Conservation (phyloP, 2,329 filamentous ascomycete genomes). For the Alternaria angustiovoidea region DNA sequence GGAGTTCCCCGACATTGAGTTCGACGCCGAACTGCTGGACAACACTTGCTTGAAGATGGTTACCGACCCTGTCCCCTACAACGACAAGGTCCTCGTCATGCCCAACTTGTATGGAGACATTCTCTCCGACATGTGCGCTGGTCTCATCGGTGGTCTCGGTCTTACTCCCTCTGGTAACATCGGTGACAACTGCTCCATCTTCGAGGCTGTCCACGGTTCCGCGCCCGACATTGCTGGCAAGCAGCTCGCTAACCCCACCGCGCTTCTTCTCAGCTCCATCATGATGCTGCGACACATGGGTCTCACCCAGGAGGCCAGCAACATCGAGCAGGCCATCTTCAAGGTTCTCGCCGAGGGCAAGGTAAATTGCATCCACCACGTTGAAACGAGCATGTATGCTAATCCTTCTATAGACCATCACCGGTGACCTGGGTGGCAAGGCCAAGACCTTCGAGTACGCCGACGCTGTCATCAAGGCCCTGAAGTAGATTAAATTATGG, state of each 20-base stretch:
- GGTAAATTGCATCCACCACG: conserved; percentile 55
- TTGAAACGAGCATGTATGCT: conserved; percentile 10
- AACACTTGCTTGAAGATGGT: conserved; percentile 99
- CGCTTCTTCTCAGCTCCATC: conserved; percentile 91
- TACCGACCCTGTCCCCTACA: conserved; percentile 94
- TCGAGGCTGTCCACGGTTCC: conserved; percentile 98
- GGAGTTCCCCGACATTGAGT: conserved; percentile 95
- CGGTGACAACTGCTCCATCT: conserved; percentile 98
- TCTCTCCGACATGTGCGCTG: conserved; percentile 98
- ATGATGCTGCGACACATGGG: conserved; percentile 99
- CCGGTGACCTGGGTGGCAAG: conserved; percentile 94
- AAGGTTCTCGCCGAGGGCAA: conserved; percentile 96
- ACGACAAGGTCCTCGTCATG: conserved; percentile 97
- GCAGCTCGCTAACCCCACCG: conserved; percentile 95
- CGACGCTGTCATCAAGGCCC: conserved; percentile 80
- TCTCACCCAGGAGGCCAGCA: conserved; percentile 80
- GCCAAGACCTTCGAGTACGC: conserved; percentile 96
- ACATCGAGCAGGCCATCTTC: conserved; percentile 95
- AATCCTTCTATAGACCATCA: conserved; percentile 67
- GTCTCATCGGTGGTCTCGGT: conserved; percentile 96
- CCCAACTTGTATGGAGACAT: conserved; percentile 99
- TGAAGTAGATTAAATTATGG: conserved; percentile 51
- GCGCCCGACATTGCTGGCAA: conserved; percentile 97
- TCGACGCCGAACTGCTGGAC: conserved; percentile 97
- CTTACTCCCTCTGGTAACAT: conserved; percentile 98